phyloP scores from a whole-genome alignment of 805 yeast genomes.

The Grigorovia yakushimaensis region DNA sequence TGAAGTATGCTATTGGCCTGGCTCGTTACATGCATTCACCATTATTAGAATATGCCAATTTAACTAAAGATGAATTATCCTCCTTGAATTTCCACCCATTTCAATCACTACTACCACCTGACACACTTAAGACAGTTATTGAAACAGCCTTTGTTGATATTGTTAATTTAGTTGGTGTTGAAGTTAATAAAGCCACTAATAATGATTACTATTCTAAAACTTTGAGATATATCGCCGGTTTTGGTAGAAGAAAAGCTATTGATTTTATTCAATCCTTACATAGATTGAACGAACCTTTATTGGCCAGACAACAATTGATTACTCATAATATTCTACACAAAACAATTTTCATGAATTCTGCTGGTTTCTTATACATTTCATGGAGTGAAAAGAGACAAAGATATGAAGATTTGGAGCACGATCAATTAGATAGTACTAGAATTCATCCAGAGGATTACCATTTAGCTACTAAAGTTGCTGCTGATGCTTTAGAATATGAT shows the following conservation, averaged over 20 bases:
- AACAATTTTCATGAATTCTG: conserved; percentile 80
- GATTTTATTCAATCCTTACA: conserved; percentile 78
- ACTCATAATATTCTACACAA: conserved; percentile 72
- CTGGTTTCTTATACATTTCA: conserved; percentile 78
- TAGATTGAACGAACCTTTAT: conserved; percentile 36
- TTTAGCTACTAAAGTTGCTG: conserved; percentile 93
- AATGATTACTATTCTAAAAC: conserved; percentile 54
- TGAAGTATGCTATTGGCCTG: conserved; percentile 76
- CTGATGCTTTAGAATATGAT: conserved; percentile 92
- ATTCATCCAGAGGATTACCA: conserved; percentile 98
- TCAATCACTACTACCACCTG: conserved; percentile 62
- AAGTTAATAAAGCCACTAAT: conserved; percentile 81
- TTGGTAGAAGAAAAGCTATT: conserved; percentile 91
- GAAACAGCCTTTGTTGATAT: conserved; percentile 83
- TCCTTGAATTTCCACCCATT: conserved; percentile 60
- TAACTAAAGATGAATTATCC: conserved; percentile 58
- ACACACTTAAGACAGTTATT: conserved; percentile 51
- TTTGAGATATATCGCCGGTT: conserved; percentile 75
- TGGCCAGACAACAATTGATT: conserved; percentile 81
- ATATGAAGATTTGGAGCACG: conserved; percentile 50
- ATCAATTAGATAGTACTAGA: conserved; percentile 85
- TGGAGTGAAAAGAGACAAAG: conserved; percentile 39
- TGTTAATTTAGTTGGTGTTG: conserved; percentile 86
- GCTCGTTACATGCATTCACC: conserved; percentile 93
- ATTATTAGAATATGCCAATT: conserved; percentile 74